phyloP scores from a whole-genome alignment of 257 asterid genomes.

The Galeopsis tetrahit region DNA sequence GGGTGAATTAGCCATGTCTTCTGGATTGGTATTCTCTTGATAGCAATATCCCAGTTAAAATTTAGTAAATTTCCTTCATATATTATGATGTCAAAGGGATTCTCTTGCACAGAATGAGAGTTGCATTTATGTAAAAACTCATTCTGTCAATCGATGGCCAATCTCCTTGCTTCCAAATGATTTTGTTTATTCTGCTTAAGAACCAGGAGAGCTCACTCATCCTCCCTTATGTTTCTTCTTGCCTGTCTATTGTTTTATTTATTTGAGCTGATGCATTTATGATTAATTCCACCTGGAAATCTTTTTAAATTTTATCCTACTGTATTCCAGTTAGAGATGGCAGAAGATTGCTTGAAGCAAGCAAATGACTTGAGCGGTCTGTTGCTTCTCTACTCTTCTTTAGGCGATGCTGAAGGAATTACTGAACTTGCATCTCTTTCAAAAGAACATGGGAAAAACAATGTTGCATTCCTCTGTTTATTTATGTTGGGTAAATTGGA shows the following conservation, averaged over 20 bases:
- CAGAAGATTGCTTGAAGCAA: constrained; percentile 92
- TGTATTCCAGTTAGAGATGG: constrained; percentile 81
- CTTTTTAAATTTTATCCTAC: constrained; percentile 27
- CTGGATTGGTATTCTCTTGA: constrained; percentile 71
- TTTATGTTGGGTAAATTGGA: constrained; percentile 94
- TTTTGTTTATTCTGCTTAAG: background rate
- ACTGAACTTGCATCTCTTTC: constrained; percentile 81
- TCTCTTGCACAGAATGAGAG: background rate
- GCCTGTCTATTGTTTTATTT: constrained; percentile 3
- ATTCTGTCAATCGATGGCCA: background rate
- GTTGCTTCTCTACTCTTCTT: constrained; percentile 83
- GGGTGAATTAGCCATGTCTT: constrained; percentile 96
- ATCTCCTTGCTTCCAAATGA: constrained; percentile 4
- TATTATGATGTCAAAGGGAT: background rate
- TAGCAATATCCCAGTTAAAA: constrained; percentile 28
- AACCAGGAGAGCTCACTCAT: constrained; percentile 20
- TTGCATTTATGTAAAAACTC: background rate
- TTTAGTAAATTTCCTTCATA: constrained; percentile 18
- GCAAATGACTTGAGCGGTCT: constrained; percentile 98
- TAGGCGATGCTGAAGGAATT: constrained; percentile 92
- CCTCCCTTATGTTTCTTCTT: constrained; percentile 10
- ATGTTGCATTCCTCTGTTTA: constrained; percentile 92
- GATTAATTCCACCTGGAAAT: constrained; percentile 20
- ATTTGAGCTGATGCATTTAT: constrained; percentile 18
- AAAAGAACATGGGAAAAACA: constrained; percentile 90